phyloP scores from a whole-genome alignment of 345 rosid species.

The Lagerstroemia speciosa region DNA sequence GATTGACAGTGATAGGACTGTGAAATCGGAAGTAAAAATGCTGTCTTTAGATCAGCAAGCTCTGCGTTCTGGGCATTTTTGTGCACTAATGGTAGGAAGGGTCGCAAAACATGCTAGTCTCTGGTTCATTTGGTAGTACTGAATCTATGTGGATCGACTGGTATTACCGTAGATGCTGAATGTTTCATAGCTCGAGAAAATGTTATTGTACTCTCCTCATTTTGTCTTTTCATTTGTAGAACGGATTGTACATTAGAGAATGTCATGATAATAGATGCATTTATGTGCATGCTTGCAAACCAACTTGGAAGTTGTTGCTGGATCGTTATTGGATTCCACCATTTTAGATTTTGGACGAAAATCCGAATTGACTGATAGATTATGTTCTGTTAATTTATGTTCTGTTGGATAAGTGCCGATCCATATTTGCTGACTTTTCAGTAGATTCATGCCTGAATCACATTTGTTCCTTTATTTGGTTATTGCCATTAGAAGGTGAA shows the following conservation, averaged over 20 bases:
- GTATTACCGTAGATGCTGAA: neutral
- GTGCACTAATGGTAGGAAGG: neutral
- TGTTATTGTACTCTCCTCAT: neutral
- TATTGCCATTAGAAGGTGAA: neutral
- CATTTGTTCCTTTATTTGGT: neutral
- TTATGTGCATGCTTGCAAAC: neutral
- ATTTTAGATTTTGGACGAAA: neutral
- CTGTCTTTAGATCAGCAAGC: neutral
- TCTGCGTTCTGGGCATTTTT: neutral
- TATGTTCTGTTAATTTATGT: neutral
- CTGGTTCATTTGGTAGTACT: neutral
- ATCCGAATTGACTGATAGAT: neutral
- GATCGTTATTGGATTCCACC: neutral
- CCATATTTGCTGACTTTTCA: neutral
- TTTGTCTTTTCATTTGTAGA: neutral
- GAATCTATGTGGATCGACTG: neutral
- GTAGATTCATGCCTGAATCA: neutral
- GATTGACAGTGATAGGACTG: neutral
- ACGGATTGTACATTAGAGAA: no score
- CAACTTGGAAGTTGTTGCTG: neutral
- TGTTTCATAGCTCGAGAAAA: neutral
- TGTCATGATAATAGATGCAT: neutral
- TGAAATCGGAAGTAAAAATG: neutral
- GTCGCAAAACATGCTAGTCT: neutral
- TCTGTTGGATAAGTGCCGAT: neutral